Conservation (phyloP, 1,284 basidiomycete genomes). For the Paramarasmius palmivorus region DNA sequence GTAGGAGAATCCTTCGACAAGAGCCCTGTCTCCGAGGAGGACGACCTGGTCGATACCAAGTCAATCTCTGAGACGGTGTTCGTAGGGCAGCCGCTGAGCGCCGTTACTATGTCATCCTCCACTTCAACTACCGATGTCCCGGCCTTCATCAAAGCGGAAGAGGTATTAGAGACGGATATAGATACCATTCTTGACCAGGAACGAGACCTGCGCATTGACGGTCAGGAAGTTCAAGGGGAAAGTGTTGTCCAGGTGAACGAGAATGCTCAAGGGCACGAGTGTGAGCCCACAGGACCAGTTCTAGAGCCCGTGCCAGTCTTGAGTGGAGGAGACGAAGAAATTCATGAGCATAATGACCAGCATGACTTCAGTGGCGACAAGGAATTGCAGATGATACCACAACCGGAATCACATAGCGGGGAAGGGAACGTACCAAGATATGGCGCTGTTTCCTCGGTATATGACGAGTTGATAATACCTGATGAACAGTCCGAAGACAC, state of each 20-base stretch:
- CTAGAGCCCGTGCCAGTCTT: too few species aligned
- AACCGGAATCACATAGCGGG: not conserved
- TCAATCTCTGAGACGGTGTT: not conserved
- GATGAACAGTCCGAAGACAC: too few species aligned
- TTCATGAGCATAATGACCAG: slow-evolving; percentile 5
- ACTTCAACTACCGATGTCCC: not conserved
- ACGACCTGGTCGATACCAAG: not conserved
- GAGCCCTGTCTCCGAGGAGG: not conserved
- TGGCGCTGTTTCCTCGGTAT: too few species aligned
- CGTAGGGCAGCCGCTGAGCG: not conserved
- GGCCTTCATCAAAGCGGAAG: not conserved
- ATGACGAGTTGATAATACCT: too few species aligned
- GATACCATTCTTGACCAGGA: too few species aligned
- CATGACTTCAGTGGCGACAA: slow-evolving; percentile 9
- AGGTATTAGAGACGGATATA: not conserved
- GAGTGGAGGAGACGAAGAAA: too few species aligned
- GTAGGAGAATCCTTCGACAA: not conserved
- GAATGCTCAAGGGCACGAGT: too few species aligned
- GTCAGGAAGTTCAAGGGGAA: too few species aligned
- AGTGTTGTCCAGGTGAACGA: too few species aligned
- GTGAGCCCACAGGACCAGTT: too few species aligned
- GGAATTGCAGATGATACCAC: not conserved
- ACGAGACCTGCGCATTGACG: too few species aligned
- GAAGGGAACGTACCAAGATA: too few species aligned
- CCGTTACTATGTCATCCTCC: not conserved